Evolutionary conservation across 805 yeast genomes (phyloP).

Genomic region (Pichia exigua): DNA sequence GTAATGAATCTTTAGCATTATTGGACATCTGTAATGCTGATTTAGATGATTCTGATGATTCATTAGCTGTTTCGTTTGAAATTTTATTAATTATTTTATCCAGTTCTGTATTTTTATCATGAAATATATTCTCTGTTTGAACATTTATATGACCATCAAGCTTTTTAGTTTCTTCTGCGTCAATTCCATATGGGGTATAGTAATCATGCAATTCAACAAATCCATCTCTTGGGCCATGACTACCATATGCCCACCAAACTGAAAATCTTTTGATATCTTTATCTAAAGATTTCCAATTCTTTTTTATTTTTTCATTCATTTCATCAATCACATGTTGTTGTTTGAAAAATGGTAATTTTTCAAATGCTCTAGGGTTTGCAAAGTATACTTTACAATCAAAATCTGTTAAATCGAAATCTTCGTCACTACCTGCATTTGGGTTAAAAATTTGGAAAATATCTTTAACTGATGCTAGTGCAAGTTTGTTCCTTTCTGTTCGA

Average conservation of each 20-base stretch:
- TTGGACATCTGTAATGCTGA: conserved; percentile 10
- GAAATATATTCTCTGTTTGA: too few species aligned
- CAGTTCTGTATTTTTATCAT: background rate
- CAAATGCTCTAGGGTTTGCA: conserved; percentile 23
- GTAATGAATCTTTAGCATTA: conserved; percentile 8
- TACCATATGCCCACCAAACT: conserved; percentile 59
- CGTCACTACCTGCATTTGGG: conserved; percentile 26
- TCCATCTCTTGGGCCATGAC: conserved; percentile 62
- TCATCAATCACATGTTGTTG: conserved; percentile 50
- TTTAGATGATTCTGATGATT: conserved; percentile 4
- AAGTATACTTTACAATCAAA: conserved; percentile 29
- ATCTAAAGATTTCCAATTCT: conserved; percentile 48
- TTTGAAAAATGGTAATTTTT: conserved; percentile 38
- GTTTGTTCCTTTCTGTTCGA: conserved; percentile 26
- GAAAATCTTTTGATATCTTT: conserved; percentile 45
- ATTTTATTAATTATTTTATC: conserved; percentile 11
- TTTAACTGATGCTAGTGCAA: conserved; percentile 33
- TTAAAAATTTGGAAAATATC: conserved; percentile 30
- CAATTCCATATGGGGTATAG: conserved; percentile 9
- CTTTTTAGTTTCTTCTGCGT: background rate
- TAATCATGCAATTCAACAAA: conserved; percentile 39
- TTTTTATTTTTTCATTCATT: conserved; percentile 35
- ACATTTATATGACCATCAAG: background rate
- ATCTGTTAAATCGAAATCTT: conserved; percentile 24
- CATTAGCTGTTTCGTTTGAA: conserved; percentile 1